Evolutionary conservation across 495 filamentous ascomycete species (phyloP), one percentile per base, ranked within the genome.

Genomic region (Saxophila tyrrhenica): DNA sequence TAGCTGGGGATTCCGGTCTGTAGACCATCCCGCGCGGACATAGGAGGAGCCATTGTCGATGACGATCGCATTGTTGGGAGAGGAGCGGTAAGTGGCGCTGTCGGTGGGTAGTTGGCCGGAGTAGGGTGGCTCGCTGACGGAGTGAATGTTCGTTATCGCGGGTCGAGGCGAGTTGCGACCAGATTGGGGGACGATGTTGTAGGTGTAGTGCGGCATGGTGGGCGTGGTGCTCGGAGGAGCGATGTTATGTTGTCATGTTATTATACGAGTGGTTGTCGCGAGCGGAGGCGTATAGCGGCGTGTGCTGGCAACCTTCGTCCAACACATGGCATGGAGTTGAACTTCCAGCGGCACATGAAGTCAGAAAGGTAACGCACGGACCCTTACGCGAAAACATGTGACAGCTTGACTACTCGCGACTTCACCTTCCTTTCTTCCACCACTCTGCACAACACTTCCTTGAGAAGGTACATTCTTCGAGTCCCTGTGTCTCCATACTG

Each of bases 11-110:
- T 70, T 72, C 50, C 79, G 66, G 67, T 96, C 91, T 65, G 91
- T 92, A 23, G 89, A 92, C 89, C 89, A 98, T 38, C 92, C 92
- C 47, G 94, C 89, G 67, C 92, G 86, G 52, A 94, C 82, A 29
- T 80, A 75, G 48, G 85, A 92, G 16, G 92, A 89, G 53, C 92
- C 92, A 86, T 97, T 98, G 73, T 98, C 92, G 61, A 98, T 98
- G 55, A 98, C 86, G 61, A 98, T 95, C 35, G 90, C 87, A 46
- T 78, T 83, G 10, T 76, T 72, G 25, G 69, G 67, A 46, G 72
- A 71, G 58, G 69, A 74, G 17, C 69, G 51, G 74, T 75, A 67
- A 78, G 87, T 61, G 77, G 75, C 59, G 75, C 73, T 56, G 52
- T 87, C 83, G 3, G 82, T 76, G 45, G 82, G 70, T 21, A 82